phyloP scores from a whole-genome alignment of 495 filamentous ascomycete species.

The Penicillium lividum region DNA sequence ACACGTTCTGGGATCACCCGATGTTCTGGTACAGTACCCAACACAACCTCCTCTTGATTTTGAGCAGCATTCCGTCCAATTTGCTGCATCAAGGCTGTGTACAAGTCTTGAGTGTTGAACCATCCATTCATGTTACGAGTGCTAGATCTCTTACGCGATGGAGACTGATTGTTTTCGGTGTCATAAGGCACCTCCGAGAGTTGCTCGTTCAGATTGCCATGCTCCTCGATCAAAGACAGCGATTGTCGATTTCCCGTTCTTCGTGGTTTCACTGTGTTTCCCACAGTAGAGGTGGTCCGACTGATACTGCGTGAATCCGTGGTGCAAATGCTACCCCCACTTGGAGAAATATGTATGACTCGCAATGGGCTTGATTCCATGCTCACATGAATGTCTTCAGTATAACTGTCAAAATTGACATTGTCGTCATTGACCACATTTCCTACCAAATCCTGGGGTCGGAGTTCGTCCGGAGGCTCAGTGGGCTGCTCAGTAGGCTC shows the following conservation, averaged over 20 bases:
- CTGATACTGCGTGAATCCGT: conserved; percentile 72
- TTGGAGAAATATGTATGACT: conserved; percentile 31
- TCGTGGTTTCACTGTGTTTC: conserved; percentile 46
- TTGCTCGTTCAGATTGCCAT: conserved; percentile 49
- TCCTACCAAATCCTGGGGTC: background rate
- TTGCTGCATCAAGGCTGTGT: conserved; percentile 71
- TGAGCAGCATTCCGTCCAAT: conserved; percentile 41
- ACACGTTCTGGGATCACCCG: conserved; percentile 35
- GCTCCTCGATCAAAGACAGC: conserved; percentile 67
- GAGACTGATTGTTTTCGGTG: conserved; percentile 2
- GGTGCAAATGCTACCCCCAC: conserved; percentile 49
- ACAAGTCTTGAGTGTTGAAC: conserved; percentile 66
- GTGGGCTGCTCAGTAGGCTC: background rate
- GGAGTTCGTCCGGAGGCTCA: background rate
- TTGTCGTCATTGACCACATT: background rate
- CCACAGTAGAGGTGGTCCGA: conserved; percentile 67
- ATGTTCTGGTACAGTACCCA: conserved; percentile 36
- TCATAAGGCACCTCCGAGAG: conserved; percentile 19
- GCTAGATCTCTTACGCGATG: conserved; percentile 13
- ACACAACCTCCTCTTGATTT: conserved; percentile 33
- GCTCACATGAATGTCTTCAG: background rate
- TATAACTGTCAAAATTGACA: background rate
- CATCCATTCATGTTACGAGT: conserved; percentile 25
- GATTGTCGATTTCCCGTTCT: conserved; percentile 51
- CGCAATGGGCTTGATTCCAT: conserved; percentile 7